A percentile compares a stretch with the other conserved stretches of the same genome.
phyloP scores from a whole-genome alignment of 75 land plant genomes.

The Ceratopteris richardii region DNA sequence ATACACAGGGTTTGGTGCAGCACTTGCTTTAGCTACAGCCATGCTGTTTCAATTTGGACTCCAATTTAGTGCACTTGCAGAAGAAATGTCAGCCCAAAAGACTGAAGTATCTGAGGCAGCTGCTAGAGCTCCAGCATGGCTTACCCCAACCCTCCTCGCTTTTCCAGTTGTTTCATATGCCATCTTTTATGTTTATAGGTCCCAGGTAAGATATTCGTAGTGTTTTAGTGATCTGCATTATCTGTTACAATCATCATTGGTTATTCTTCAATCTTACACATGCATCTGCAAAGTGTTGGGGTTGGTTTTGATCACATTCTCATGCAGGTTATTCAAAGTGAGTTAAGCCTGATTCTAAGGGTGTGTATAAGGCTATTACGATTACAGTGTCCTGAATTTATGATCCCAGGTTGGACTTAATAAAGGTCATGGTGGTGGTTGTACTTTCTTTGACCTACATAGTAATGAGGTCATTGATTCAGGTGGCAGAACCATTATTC shows the following conservation, averaged over 20 bases:
- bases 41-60: background rate
- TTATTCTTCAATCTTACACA: too few relatives aligned
- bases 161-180: slow-evolving; percentile 27
- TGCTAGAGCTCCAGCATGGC: slow-evolving; percentile 24
- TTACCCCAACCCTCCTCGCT: slow-evolving; percentile 23
- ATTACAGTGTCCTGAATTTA: too few relatives aligned
- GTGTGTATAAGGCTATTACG: too few relatives aligned
- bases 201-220: slow-evolving; percentile 23
- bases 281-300: too few relatives aligned
- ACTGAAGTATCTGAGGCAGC: slow-evolving; percentile 12
- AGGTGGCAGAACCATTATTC: too few relatives aligned
- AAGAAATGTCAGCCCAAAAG: background rate
- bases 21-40: background rate
- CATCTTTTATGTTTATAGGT: slow-evolving; percentile 25
- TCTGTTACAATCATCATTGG: background rate
- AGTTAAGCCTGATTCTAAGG: too few relatives aligned
- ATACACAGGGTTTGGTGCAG: slow-evolving; percentile 2
- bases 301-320: too few relatives aligned
- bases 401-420: too few relatives aligned
- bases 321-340: too few relatives aligned
- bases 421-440: too few relatives aligned
- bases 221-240: background rate
- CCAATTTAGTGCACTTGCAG: slow-evolving; percentile 14
- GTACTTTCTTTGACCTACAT: too few relatives aligned
- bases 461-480: too few relatives aligned